Evolutionary conservation across 2,329 filamentous ascomycete genomes (phyloP), one percentile per base, ranked within the genome.

Genomic region (Aureobasidium melanogenum): DNA sequence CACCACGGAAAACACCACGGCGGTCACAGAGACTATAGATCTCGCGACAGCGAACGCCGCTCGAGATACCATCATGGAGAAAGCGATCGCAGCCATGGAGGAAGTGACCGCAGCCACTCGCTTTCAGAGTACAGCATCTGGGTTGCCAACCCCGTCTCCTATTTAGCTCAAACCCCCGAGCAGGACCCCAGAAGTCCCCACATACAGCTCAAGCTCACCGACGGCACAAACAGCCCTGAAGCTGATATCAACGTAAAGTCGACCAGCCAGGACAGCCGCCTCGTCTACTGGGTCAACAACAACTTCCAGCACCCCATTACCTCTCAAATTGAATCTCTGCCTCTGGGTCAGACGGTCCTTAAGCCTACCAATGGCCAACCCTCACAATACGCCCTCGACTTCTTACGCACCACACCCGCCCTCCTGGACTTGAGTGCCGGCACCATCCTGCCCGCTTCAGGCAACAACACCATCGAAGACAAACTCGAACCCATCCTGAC

Each of bases 231-330:
- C 44, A 60, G 54, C 7, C 63, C 62, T 30, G 63, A 67, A 55
- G 70, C 70, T 26, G 69, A 69, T 17, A 72, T 73, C 64, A 73
- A 73, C 60, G 70, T 72, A 63, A 70, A 69, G 61, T 73, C 71
- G 3, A 69, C 67, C 34, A 64, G 63, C 62, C 64, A 64, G 6
- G 69, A 71, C 43, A 65, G 63, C 19, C 65, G 67, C 9, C 69
- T 73, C 4, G 70, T 72, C 60, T 73, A 69, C 66, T 73, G 71
- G 71, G 47, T 72, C n/a, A 66, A 68, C 39, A 63, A 64, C 6
- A 64, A 64, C 54, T 72, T 71, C 63, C 55, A 61, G 5, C 67
- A 71, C 62, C 64, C 67, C 24, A 63, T 72, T 56, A 72, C 69
- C 28, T 46, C 65, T 6, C 38, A 60, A 22, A 65, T 73, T 0